Conservation (phyloP, 2,329 filamentous ascomycete species). For the Shiraia sp. region DNA sequence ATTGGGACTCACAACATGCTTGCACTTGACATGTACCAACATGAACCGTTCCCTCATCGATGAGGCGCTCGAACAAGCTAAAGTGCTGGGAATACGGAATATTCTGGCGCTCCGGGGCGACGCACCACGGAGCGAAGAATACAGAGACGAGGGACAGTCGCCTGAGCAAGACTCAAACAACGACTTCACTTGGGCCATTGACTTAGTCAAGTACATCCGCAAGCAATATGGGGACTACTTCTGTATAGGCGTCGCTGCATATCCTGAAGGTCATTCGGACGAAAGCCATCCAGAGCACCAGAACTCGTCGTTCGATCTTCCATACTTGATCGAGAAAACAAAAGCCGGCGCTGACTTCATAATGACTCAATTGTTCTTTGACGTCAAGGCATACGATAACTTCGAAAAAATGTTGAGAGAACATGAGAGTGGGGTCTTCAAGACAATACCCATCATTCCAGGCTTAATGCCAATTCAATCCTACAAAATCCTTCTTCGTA, state of each 20-base stretch:
- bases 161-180: constrained; percentile 67
- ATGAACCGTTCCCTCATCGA: constrained; percentile 89
- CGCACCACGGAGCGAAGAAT: constrained; percentile 86
- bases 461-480: constrained; percentile 98
- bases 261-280: constrained; percentile 93
- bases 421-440: constrained; percentile 84
- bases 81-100: constrained; percentile 87
- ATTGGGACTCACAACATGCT: constrained; percentile 87
- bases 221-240: constrained; percentile 90
- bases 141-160: constrained; percentile 67
- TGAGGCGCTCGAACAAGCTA: constrained; percentile 86
- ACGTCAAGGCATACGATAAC: constrained; percentile 76
- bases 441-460: constrained; percentile 85
- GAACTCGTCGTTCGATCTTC: constrained; percentile 69
- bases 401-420: constrained; percentile 78
- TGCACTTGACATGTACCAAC: constrained; percentile 97
- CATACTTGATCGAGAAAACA: constrained; percentile 87
- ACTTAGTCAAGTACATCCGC: constrained; percentile 87
- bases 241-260: constrained; percentile 90
- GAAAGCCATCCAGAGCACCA: constrained; percentile 84
- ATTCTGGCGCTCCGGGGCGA: constrained; percentile 92
- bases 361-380: constrained; percentile 98
- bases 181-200: constrained; percentile 86
- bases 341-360: constrained; percentile 94
- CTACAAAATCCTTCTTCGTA: constrained; percentile 92